Conservation (phyloP, 75 land plant genomes). For the Pinus taeda region DNA sequence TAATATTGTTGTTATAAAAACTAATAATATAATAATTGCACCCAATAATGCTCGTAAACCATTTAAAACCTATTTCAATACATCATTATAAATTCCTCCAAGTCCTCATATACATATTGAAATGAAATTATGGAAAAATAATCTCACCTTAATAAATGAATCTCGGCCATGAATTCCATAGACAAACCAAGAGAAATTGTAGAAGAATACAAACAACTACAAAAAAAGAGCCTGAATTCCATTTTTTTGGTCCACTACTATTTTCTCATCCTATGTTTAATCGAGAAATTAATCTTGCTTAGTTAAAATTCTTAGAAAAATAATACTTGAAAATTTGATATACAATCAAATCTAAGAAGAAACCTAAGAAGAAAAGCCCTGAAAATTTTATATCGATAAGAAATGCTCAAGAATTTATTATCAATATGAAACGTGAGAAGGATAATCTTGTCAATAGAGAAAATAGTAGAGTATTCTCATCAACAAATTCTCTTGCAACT, state of each 20-base stretch:
- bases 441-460: no score
- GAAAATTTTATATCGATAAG: no score
- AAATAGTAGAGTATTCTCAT: no score
- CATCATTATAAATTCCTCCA: background rate
- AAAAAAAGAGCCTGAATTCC: conserved; percentile 33
- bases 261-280: conserved; percentile 5
- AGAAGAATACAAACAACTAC: conserved; percentile 21
- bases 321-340: no score
- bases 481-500: no score
- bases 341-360: no score
- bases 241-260: conserved; percentile 20
- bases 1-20: no score
- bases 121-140: background rate
- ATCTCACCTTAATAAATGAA: conserved; percentile 15
- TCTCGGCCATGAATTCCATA: conserved; percentile 19
- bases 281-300: no score
- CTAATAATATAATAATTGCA: background rate
- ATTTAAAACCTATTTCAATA: conserved; percentile 11
- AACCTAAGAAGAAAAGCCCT: no score
- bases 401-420: no score
- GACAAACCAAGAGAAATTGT: conserved; percentile 19
- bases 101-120: background rate
- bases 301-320: no score
- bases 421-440: no score
- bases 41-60: conserved; percentile 9